Conservation (phyloP, 257 asterid species). For the Penstemon barbatus region DNA sequence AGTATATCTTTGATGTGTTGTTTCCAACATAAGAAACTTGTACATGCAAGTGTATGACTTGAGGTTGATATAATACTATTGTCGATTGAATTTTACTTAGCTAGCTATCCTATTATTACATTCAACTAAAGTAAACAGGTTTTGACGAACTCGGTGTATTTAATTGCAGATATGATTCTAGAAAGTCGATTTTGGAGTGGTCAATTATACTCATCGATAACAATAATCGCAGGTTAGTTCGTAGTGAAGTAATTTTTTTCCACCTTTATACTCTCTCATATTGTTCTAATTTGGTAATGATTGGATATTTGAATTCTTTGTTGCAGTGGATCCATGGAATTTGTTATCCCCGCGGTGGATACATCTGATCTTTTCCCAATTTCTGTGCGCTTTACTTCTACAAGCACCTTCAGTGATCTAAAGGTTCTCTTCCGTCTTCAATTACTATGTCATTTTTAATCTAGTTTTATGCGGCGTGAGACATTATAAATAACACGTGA, state of each 20-base stretch:
- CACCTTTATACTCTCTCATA: neutral
- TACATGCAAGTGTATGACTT: neutral
- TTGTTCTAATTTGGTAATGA: conserved; percentile 30
- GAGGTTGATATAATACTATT: neutral
- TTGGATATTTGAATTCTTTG: conserved; percentile 17
- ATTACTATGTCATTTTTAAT: neutral
- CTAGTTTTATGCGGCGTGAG: neutral
- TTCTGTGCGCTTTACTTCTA: conserved; percentile 51
- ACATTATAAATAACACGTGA: no score
- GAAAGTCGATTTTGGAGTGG: conserved; percentile 66
- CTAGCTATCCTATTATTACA: no score
- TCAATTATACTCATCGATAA: conserved; percentile 58
- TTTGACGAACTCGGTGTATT: conserved; percentile 3
- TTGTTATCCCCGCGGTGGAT: conserved; percentile 60
- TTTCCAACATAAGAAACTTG: neutral
- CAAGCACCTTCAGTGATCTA: conserved; percentile 59
- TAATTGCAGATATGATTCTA: conserved; percentile 52
- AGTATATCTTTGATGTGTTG: neutral
- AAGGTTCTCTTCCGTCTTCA: conserved; percentile 39
- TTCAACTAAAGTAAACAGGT: neutral
- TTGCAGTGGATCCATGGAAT: conserved; percentile 70
- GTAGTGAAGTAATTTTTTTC: neutral
- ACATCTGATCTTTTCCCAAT: conserved; percentile 61
- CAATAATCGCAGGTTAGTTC: conserved; percentile 62
- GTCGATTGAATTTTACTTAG: neutral